Evolutionary conservation across 257 asterid genomes (phyloP).

Genomic region (Schizonepeta tenuifolia): DNA sequence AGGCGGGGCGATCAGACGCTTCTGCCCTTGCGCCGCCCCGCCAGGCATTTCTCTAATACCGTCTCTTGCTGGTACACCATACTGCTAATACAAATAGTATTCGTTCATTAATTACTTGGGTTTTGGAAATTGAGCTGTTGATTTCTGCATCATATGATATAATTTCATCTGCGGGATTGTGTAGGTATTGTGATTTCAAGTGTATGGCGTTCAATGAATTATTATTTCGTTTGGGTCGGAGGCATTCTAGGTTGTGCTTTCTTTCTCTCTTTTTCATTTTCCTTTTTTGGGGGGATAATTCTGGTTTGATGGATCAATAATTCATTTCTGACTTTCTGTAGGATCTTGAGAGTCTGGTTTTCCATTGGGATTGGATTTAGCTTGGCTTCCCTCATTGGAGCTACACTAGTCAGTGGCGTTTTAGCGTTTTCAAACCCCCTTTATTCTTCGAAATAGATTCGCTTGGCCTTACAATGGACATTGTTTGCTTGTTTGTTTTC

Average conservation of each 20-base stretch:
- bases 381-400: slow-evolving; percentile 63
- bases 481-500: slow-evolving; percentile 6
- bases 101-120: slow-evolving; percentile 5
- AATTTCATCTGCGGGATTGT: slow-evolving; percentile 13
- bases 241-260: slow-evolving; percentile 57
- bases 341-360: slow-evolving; percentile 77
- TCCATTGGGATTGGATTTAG: slow-evolving; percentile 80
- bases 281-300: background rate
- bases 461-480: background rate
- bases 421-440: background rate
- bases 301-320: background rate
- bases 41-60: slow-evolving; percentile 47
- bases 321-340: slow-evolving; percentile 29
- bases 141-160: slow-evolving; percentile 11
- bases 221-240: slow-evolving; percentile 72
- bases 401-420: slow-evolving; percentile 47
- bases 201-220: slow-evolving; percentile 62
- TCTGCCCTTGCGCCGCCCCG: slow-evolving; percentile 63
- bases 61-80: slow-evolving; percentile 70
- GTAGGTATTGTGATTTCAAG: slow-evolving; percentile 86
- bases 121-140: background rate
- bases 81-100: background rate
- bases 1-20: slow-evolving; percentile 48
- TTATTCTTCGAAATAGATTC: background rate
- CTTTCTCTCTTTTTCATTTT: background rate